Base-by-base conservation (phyloP, 78 protist species). In the Isochrysis galbana region DNA sequence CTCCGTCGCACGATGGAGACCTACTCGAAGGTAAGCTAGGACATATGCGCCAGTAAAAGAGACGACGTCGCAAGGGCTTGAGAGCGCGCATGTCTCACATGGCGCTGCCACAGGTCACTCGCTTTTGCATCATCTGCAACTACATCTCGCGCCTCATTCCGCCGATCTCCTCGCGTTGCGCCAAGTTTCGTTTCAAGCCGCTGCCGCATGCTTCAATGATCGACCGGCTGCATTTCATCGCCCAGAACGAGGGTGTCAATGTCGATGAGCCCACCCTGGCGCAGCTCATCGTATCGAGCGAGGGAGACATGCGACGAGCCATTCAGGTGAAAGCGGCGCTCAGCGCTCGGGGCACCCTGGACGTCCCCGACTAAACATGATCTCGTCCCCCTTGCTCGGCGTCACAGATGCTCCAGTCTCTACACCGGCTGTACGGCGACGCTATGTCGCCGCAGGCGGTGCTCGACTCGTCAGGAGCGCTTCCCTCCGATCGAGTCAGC, bases 81-180 rank as follows among this genome's bases (percentile, higher is more conserved):
- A n/a, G n/a, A n/a, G n/a, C n/a, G n/a, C n/a, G n/a, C n/a, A n/a
- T n/a, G n/a, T n/a, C n/a, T n/a, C n/a, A n/a, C n/a, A n/a, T n/a
- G n/a, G n/a, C n/a, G n/a, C n/a, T n/a, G n/a, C n/a, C n/a, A n/a
- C n/a, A n/a, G 32, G 94, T 94, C 61, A 98, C 99, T 0, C 95
- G 98, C 14, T 98, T 98, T 93, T 97, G 98, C 88, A 87, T 98
- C 74, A 70, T 97, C 34, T 98, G 98, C 94, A 98, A 98, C 93
- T 98, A 98, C 91, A 95, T 97, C 61, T 88, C 91, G 61, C 46
- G 91, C 54, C 97, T 99, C 89, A 99, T 98, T 48, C 99, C 97
- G 34, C 99, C 99, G 5, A 89, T 99, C 29, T 93, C 99, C 26
- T 97, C 99, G 11, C 97, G 99, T 26, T 99, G 99, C 89, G 99